Evolutionary conservation across 768 basidiomycete species (phyloP).

Genomic region (Tephrocybe sp.): DNA sequence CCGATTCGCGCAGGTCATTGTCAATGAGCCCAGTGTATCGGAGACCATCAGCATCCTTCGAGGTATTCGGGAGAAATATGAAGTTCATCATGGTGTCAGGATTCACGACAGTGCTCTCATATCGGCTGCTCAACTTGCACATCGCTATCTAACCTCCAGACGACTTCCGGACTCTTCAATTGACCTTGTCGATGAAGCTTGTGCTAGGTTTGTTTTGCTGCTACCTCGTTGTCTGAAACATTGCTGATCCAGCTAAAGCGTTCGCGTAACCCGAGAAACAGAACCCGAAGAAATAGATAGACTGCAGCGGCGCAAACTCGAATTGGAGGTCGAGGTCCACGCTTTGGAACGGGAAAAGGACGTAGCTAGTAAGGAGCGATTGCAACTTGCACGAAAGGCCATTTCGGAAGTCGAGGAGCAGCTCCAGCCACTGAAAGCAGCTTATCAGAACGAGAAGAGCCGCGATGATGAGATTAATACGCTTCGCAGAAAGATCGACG

Average conservation of each 20-base stretch:
- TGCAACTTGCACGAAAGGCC: constrained; percentile 70
- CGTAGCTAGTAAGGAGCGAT: constrained; percentile 79
- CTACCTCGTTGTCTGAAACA: background rate
- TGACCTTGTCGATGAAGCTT: constrained; percentile 91
- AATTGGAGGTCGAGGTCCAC: constrained; percentile 93
- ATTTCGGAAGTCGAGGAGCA: constrained; percentile 85
- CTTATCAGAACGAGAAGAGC: constrained; percentile 85
- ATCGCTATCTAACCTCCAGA: constrained; percentile 86
- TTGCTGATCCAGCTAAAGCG: constrained; percentile 39
- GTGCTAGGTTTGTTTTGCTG: constrained; percentile 61
- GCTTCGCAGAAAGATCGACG: constrained; percentile 82
- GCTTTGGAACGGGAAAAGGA: constrained; percentile 94
- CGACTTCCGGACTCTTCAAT: constrained; percentile 85
- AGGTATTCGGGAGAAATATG: constrained; percentile 93
- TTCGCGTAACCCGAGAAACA: constrained; percentile 91
- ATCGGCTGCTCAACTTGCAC: constrained; percentile 86
- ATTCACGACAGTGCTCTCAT: constrained; percentile 90
- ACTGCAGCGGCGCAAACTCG: constrained; percentile 83
- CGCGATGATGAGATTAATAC: constrained; percentile 78
- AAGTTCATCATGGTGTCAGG: constrained; percentile 88
- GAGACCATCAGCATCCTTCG: constrained; percentile 94
- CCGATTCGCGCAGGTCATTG: constrained; percentile 89
- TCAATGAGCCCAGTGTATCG: constrained; percentile 87
- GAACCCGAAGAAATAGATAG: constrained; percentile 93
- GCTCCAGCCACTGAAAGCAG: constrained; percentile 77